Conservation (phyloP, 2,329 filamentous ascomycete genomes). For the Diaporthe citri region DNA sequence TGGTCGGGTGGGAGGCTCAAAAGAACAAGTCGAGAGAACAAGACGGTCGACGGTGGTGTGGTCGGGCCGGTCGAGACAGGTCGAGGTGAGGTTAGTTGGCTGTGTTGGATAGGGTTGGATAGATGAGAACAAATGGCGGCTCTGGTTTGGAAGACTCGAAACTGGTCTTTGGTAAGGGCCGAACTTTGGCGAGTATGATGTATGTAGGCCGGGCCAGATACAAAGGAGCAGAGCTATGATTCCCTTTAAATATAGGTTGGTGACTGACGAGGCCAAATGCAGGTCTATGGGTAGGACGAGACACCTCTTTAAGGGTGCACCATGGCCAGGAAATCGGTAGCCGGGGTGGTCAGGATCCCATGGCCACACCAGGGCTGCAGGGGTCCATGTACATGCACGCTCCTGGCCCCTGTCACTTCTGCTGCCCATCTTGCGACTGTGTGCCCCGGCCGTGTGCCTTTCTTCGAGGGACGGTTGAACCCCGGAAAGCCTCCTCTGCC, state of each 20-base stretch:
- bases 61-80: conserved; percentile 39
- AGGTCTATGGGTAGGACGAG: conserved; percentile 34
- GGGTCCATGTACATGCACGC: conserved; percentile 15
- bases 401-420: conserved; percentile 14
- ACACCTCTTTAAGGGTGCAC: conserved; percentile 23
- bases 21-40: conserved; percentile 7
- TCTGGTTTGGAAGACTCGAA: conserved; percentile 33
- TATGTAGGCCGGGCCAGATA: conserved; percentile 4
- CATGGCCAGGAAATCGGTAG: conserved; percentile 33
- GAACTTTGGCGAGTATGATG: conserved; percentile 20
- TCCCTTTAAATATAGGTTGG: conserved; percentile 39
- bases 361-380: conserved; percentile 30
- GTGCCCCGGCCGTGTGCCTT: background rate
- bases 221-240: conserved; percentile 27
- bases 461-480: background rate
- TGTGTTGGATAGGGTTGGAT: conserved; percentile 8
- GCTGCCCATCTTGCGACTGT: conserved; percentile 21
- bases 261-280: conserved; percentile 36
- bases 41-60: conserved; percentile 24
- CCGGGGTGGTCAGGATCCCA: conserved; percentile 37
- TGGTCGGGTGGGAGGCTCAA: conserved; percentile 8
- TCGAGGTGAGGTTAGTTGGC: conserved; percentile 35
- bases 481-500: background rate
- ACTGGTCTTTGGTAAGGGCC: conserved; percentile 39
- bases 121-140: conserved; percentile 14